These are phyloP conservation scores for Avena eriantha DNA, from an alignment of 176 grass and related monocot species.

Conservation along the genomic window DNA sequence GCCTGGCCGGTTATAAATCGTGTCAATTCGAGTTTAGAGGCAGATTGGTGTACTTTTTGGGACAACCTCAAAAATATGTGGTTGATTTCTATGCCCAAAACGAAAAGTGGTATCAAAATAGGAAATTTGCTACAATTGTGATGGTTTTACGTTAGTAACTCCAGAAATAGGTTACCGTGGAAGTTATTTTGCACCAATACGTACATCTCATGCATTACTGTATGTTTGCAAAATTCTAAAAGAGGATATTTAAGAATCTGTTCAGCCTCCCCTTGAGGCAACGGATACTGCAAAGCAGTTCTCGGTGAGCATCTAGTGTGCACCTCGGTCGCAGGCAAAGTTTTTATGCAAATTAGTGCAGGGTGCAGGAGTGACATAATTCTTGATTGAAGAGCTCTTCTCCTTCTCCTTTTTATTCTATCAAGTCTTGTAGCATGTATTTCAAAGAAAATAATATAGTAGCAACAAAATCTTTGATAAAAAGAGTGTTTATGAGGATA, in stretches of 20 bases:
- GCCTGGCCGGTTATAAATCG: no score
- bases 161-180: not conserved
- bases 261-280: slow-evolving; percentile 78
- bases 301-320: slow-evolving; percentile 62
- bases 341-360: slow-evolving; percentile 69
- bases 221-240: slow-evolving; percentile 66
- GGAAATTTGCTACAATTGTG: no score
- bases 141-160: no score
- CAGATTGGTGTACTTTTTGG: no score
- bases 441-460: slow-evolving; percentile 27
- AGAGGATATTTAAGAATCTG: slow-evolving; percentile 84
- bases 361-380: slow-evolving; percentile 79
- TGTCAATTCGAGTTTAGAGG: no score
- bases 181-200: not conserved
- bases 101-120: no score
- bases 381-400: not conserved
- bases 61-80: no score
- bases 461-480: not conserved
- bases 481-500: not conserved
- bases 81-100: no score
- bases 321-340: slow-evolving; percentile 52
- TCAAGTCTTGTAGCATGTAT: not conserved
- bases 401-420: not conserved
- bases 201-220: slow-evolving; percentile 20
- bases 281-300: slow-evolving; percentile 56